These are phyloP conservation scores for Arthrobotrys sinensis DNA, from an alignment of 2,329 filamentous ascomycete species.

Conservation along the genomic window DNA sequence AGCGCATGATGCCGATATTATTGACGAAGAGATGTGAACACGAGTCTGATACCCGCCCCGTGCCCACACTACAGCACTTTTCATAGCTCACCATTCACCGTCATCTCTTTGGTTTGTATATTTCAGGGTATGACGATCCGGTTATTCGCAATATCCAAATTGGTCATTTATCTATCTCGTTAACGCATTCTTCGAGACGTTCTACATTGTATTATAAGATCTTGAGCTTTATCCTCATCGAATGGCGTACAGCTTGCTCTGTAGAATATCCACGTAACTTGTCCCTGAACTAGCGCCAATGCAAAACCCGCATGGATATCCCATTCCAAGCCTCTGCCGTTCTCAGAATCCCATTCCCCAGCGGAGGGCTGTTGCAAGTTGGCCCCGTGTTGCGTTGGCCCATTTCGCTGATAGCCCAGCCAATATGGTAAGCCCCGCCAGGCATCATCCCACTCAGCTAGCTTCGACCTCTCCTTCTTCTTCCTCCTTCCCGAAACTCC, in stretches of 20 bases:
- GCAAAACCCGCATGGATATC: slow-evolving; percentile 13
- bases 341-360: slow-evolving; percentile 4
- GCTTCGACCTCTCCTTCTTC: background rate
- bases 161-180: too few relatives aligned
- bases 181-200: too few relatives aligned
- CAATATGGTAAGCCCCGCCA: slow-evolving; percentile 20
- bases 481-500: background rate
- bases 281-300: background rate
- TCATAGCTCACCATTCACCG: background rate
- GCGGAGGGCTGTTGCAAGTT: slow-evolving; percentile 31
- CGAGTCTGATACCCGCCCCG: slow-evolving; percentile 8
- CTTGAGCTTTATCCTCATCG: too few relatives aligned
- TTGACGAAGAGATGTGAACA: background rate
- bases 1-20: background rate
- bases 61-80: background rate
- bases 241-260: too few relatives aligned
- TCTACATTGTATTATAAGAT: background rate
- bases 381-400: slow-evolving; percentile 47
- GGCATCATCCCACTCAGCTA: slow-evolving; percentile 25
- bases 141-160: background rate
- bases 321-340: slow-evolving; percentile 13
- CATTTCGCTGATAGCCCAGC: background rate
- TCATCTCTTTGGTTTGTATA: background rate
- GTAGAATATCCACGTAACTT: background rate
- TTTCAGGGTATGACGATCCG: background rate